phyloP scores from a whole-genome alignment of 1,284 basidiomycete species.

The Leccinum solheimii region DNA sequence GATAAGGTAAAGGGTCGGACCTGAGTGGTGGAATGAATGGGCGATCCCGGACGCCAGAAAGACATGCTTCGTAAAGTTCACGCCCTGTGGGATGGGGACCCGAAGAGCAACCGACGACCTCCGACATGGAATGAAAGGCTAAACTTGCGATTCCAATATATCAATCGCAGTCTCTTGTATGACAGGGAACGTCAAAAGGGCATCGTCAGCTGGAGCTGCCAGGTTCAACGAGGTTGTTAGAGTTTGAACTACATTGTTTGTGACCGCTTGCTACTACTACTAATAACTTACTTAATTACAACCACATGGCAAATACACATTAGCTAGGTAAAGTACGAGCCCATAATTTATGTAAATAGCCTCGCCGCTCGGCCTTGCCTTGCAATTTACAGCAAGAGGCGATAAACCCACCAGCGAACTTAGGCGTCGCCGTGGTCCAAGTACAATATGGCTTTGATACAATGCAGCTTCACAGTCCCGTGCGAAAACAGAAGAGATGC shows the following conservation, averaged over 20 bases:
- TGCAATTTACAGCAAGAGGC: constrained; percentile 15
- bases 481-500: constrained; percentile 11
- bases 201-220: constrained; percentile 24
- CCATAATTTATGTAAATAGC: constrained; percentile 37
- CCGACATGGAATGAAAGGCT: constrained; percentile 29
- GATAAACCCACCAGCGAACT: constrained; percentile 5
- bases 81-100: constrained; percentile 37
- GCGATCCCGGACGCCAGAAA: constrained; percentile 53
- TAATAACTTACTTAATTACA: constrained; percentile 15
- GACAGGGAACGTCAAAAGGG: constrained; percentile 27
- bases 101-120: constrained; percentile 20
- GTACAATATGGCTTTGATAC: constrained; percentile 29
- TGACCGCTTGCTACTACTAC: constrained; percentile 29
- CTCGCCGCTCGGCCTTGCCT: constrained; percentile 16
- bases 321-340: constrained; percentile 11
- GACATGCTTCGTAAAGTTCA: constrained; percentile 51
- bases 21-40: constrained; percentile 59
- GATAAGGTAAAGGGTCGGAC: constrained; percentile 48
- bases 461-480: constrained; percentile 31
- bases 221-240: constrained; percentile 23
- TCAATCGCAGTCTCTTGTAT: constrained; percentile 14
- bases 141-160: constrained; percentile 20
- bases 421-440: constrained; percentile 10
- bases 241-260: constrained; percentile 29
- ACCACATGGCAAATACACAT: constrained; percentile 24